phyloP scores from a whole-genome alignment of 345 rosid species.

The Dimocarpus longan region DNA sequence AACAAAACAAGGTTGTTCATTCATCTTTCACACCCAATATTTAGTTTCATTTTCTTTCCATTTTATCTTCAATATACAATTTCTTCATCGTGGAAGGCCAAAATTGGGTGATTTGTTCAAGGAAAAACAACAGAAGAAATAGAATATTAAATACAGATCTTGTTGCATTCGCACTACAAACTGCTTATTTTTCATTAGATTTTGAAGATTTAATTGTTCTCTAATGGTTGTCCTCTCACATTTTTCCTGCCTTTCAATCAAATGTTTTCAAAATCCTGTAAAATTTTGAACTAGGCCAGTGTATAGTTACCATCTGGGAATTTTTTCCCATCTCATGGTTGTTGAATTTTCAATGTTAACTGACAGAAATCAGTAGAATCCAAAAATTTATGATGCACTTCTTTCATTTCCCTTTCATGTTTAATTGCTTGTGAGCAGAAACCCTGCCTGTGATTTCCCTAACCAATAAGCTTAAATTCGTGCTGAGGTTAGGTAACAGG shows the following conservation, averaged over 20 bases:
- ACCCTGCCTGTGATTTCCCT: neutral
- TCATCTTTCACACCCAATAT: constrained; percentile 59
- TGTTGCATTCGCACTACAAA: neutral
- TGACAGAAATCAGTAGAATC: neutral
- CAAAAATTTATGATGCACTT: neutral
- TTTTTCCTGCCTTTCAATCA: no score
- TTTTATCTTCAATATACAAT: neutral
- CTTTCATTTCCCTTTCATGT: neutral
- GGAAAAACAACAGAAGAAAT: constrained; percentile 11
- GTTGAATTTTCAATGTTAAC: neutral
- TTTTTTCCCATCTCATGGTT: neutral
- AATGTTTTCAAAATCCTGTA: no score
- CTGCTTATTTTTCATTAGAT: neutral
- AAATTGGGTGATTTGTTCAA: constrained; percentile 27
- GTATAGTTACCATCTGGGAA: neutral
- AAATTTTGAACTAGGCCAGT: no score
- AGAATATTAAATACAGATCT: constrained; percentile 14
- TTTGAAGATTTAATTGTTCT: neutral
- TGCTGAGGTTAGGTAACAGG: constrained; percentile 3
- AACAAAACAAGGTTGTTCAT: constrained; percentile 84
- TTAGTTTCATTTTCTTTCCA: constrained; percentile 25
- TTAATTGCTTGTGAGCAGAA: neutral
- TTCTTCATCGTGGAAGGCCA: constrained; percentile 22
- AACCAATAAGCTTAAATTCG: neutral
- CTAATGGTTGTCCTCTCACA: neutral